A percentile compares a stretch with the other conserved stretches of the same genome.
These are phyloP conservation scores for Lunularia cruciata DNA, from an alignment of 225 moss, liverwort and hornwort genomes.

Conservation along the genomic window DNA sequence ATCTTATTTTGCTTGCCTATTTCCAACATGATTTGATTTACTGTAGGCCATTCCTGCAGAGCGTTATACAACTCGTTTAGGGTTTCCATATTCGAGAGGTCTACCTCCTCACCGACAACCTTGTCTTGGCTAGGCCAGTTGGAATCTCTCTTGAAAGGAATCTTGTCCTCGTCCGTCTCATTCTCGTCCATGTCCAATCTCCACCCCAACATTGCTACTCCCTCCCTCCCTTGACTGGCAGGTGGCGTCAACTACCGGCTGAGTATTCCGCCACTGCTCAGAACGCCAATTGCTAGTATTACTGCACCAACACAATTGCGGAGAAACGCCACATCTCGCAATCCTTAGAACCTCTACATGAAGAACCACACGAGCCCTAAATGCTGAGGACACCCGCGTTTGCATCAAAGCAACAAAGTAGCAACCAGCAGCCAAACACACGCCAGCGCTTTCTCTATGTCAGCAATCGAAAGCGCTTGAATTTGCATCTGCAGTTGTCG, in stretches of 20 bases:
- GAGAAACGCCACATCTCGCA: not conserved
- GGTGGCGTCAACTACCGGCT: not conserved
- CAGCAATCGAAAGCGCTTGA: too few relatives aligned
- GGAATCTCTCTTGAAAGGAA: constrained; percentile 1
- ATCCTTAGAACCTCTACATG: too few relatives aligned
- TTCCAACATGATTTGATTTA: constrained; percentile 13
- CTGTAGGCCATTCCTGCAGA: constrained; percentile 20
- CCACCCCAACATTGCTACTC: too few relatives aligned
- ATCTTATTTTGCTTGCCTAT: constrained; percentile 30
- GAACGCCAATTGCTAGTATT: not conserved
- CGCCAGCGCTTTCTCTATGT: too few relatives aligned
- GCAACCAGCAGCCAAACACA: too few relatives aligned
- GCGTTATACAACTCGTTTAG: constrained; percentile 15
- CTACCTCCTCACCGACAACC: not conserved
- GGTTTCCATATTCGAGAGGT: not conserved
- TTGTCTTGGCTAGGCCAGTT: not conserved
- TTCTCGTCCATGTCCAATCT: not conserved
- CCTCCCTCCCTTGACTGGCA: not conserved
- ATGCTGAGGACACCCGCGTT: too few relatives aligned
- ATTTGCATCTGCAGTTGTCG: too few relatives aligned
- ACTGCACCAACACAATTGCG: constrained; percentile 3
- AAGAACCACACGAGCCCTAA: too few relatives aligned
- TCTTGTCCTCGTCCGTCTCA: not conserved
- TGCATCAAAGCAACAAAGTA: too few relatives aligned
- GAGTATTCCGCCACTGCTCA: not conserved